These are phyloP conservation scores for Tolypocladium ophioglossoides DNA, from an alignment of 2,329 filamentous ascomycete species.

Conservation along the genomic window DNA sequence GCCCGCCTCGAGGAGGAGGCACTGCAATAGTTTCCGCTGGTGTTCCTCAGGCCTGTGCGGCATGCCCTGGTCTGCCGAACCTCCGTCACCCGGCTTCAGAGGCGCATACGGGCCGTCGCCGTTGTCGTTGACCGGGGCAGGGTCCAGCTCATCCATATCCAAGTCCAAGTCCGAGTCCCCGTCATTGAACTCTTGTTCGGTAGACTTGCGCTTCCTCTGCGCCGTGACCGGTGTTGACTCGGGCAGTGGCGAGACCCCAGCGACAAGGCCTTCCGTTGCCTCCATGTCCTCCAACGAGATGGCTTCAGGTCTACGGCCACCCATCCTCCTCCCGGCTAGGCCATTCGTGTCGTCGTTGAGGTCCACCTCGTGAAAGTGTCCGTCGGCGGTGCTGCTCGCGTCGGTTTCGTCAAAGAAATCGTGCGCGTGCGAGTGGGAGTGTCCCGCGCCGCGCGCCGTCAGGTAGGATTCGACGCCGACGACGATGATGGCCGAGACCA, in stretches of 20 bases:
- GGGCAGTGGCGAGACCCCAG: slow-evolving; percentile 47
- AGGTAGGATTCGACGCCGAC: slow-evolving; percentile 85
- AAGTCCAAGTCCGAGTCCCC: slow-evolving; percentile 48
- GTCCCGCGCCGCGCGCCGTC: slow-evolving; percentile 56
- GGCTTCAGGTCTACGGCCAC: slow-evolving; percentile 31
- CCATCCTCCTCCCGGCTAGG: slow-evolving; percentile 26
- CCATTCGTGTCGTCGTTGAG: slow-evolving; percentile 14
- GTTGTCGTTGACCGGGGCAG: slow-evolving; percentile 17
- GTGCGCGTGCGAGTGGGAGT: slow-evolving; percentile 46
- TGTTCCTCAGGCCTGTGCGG: slow-evolving; percentile 41
- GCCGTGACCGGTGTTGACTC: slow-evolving; percentile 34
- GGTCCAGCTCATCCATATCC: slow-evolving; percentile 51
- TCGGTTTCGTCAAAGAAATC: slow-evolving; percentile 39
- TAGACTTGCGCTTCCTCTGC: slow-evolving; percentile 13
- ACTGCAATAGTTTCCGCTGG: slow-evolving; percentile 62
- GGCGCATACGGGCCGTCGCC: slow-evolving; percentile 20
- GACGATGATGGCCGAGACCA: slow-evolving; percentile 72
- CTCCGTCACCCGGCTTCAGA: slow-evolving; percentile 13
- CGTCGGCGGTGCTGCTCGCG: slow-evolving; percentile 21
- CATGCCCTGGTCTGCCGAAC: slow-evolving; percentile 9
- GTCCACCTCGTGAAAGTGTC: slow-evolving; percentile 14
- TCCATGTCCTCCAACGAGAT: slow-evolving; percentile 43
- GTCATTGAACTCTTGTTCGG: slow-evolving; percentile 23
- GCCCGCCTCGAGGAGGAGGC: slow-evolving; percentile 68
- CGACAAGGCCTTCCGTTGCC: slow-evolving; percentile 43